These are phyloP conservation scores for Prunus kanzakura DNA, from an alignment of 306 rosid species.

Conservation along the genomic window DNA sequence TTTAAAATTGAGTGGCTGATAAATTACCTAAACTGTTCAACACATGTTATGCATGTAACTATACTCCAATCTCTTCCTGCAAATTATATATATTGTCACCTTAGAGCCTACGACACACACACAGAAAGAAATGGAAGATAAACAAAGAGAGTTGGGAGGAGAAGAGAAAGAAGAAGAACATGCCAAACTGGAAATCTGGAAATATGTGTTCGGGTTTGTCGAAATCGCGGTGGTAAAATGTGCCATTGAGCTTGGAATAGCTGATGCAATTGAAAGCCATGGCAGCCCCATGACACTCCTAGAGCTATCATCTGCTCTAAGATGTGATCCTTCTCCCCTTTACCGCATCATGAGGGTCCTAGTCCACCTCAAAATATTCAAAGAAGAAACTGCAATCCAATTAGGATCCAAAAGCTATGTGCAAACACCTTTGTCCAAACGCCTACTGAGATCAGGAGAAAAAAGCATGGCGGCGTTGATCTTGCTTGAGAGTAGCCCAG, in stretches of 20 bases:
- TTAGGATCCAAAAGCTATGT: background rate
- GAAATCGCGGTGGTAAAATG: slow-evolving; percentile 64
- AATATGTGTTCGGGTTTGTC: slow-evolving; percentile 47
- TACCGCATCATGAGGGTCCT: slow-evolving; percentile 56
- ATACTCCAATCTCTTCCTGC: background rate
- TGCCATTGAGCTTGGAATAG: slow-evolving; percentile 60
- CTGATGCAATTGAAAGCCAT: slow-evolving; percentile 53
- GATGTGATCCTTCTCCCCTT: slow-evolving; percentile 28
- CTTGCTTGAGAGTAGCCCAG: too few relatives aligned
- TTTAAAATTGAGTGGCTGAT: too few relatives aligned
- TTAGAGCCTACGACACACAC: background rate
- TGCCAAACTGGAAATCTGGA: slow-evolving; percentile 41
- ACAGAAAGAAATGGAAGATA: background rate
- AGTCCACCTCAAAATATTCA: slow-evolving; percentile 39
- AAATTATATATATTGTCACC: background rate
- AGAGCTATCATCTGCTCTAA: slow-evolving; percentile 41
- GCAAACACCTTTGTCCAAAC: slow-evolving; percentile 31
- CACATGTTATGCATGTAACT: background rate
- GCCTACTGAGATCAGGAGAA: slow-evolving; percentile 12
- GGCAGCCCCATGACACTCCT: slow-evolving; percentile 44
- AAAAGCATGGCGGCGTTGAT: background rate
- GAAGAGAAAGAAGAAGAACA: slow-evolving; percentile 25
- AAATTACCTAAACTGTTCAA: background rate
- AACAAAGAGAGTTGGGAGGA: background rate
- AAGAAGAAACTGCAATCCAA: background rate